phyloP scores from a whole-genome alignment of 257 asterid genomes.

The Mitragyna speciosa region DNA sequence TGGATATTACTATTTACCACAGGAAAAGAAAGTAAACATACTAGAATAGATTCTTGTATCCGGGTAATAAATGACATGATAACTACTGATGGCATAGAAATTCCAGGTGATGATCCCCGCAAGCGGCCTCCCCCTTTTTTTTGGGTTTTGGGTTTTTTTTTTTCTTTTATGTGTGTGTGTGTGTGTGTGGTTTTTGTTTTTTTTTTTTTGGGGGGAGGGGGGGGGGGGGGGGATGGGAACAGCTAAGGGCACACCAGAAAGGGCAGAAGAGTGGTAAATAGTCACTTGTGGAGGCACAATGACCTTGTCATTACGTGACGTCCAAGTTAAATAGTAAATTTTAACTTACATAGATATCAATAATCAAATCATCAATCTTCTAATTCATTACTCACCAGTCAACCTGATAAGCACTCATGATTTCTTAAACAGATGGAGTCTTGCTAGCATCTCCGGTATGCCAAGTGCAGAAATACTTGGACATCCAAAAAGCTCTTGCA shows the following conservation, averaged over 20 bases:
- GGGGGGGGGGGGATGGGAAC: no score
- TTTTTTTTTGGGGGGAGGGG: neutral
- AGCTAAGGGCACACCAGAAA: no score
- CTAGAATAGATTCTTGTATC: neutral
- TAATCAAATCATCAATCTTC: neutral
- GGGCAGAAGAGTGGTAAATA: no score
- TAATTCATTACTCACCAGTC: slow-evolving; percentile 31
- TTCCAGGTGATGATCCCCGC: no score
- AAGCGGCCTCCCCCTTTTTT: no score
- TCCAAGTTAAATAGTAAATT: neutral
- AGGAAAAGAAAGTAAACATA: neutral
- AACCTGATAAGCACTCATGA: slow-evolving; percentile 37
- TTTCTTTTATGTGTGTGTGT: no score
- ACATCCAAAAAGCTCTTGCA: slow-evolving; percentile 66
- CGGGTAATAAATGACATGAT: neutral
- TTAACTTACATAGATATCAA: neutral
- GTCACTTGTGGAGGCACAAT: neutral
- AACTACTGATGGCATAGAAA: neutral
- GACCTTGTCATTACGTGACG: neutral
- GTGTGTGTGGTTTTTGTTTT: no score
- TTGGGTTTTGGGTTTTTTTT: no score
- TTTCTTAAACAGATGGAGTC: slow-evolving; percentile 49
- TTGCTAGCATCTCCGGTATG: slow-evolving; percentile 59
- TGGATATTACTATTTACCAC: no score
- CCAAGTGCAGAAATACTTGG: slow-evolving; percentile 60